Conservation (phyloP, 1,284 basidiomycete species). For the Lignosus rhinocerotis region DNA sequence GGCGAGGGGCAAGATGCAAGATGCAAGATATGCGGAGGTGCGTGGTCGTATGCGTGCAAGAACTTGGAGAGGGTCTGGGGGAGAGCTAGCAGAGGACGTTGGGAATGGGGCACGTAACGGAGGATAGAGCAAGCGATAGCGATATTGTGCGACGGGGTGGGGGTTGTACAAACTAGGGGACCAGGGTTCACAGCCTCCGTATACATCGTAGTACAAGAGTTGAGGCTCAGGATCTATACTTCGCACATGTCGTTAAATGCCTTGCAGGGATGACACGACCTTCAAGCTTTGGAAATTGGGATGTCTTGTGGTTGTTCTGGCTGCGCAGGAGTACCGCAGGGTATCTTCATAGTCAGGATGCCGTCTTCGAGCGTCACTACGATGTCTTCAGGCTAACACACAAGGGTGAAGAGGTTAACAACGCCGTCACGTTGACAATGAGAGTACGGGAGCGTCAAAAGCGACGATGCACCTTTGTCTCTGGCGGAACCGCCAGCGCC, state of each 20-base stretch:
- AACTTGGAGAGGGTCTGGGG: background rate
- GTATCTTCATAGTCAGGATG: constrained; percentile 33
- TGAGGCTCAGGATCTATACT: background rate
- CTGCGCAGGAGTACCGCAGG: constrained; percentile 22
- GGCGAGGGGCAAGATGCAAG: background rate
- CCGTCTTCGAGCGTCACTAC: constrained; percentile 31
- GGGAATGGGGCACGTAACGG: background rate
- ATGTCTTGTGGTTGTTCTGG: constrained; percentile 27
- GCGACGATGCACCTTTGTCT: constrained; percentile 49
- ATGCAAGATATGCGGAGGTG: background rate
- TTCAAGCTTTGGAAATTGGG: constrained; percentile 21
- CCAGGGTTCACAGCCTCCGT: background rate
- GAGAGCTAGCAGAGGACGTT: background rate
- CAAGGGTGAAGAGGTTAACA: background rate
- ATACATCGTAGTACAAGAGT: background rate
- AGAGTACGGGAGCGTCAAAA: background rate
- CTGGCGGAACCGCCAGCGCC: constrained; percentile 55
- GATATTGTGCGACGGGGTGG: background rate
- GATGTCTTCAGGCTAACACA: constrained; percentile 28
- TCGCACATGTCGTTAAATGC: background rate
- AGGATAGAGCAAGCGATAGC: background rate
- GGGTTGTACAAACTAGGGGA: background rate
- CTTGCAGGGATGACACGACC: background rate
- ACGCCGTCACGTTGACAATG: too few species aligned
- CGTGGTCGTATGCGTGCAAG: background rate